These are phyloP conservation scores for cucumber (Cucumis sativus) DNA, from an alignment of 306 rosid genomes.

Conservation along the genomic window Cucumber_9930_V3 NC_026657.2:3747001-3747500, in stretches of 20 bases:
- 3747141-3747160: no score
- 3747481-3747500: background rate
- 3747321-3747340: background rate
- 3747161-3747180: no score
- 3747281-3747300: constrained; percentile 1
- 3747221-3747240: background rate
- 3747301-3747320: background rate
- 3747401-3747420: background rate
- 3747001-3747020: no score
- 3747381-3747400: background rate
- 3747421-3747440: background rate
- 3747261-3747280: background rate
- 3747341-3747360: background rate
- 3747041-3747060: background rate
- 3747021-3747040: no score
- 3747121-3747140: no score
- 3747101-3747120: no score
- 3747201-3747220: background rate
- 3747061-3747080: background rate
- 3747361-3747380: background rate
- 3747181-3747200: no score
- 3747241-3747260: background rate
- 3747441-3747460: background rate
- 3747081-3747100: background rate
- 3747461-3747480: background rate